Conservation (phyloP, 2,329 filamentous ascomycete genomes). For the Phaeosphaeria sp. region DNA sequence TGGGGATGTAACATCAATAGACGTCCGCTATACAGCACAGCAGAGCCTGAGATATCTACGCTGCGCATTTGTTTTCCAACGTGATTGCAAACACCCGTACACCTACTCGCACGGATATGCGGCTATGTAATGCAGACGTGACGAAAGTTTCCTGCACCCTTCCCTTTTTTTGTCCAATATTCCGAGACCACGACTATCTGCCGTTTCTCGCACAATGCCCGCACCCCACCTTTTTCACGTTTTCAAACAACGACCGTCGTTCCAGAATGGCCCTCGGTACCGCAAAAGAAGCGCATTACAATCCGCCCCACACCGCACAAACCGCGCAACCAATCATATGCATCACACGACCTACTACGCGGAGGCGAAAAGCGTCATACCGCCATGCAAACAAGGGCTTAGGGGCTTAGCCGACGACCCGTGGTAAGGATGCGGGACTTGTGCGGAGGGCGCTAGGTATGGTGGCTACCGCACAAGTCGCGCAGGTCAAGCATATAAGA, state of each 20-base stretch:
- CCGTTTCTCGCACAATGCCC: neutral
- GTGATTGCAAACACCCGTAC: neutral
- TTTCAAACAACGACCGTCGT: neutral
- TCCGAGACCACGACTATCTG: neutral
- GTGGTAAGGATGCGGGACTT: neutral
- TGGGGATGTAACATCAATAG: neutral
- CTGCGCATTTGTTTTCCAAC: neutral
- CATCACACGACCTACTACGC: neutral
- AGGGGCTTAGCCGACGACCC: neutral
- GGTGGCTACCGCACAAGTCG: conserved; percentile 22
- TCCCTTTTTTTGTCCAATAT: neutral
- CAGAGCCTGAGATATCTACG: neutral
- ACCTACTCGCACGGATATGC: neutral
- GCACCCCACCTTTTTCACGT: neutral
- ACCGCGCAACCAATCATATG: neutral
- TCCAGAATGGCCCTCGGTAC: neutral
- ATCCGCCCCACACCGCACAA: conserved; percentile 7
- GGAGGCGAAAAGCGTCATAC: neutral
- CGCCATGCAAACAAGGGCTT: neutral
- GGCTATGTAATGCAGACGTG: neutral
- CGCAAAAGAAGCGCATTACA: conserved; percentile 18
- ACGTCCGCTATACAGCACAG: neutral
- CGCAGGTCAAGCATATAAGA: conserved; percentile 25
- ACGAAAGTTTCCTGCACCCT: neutral
- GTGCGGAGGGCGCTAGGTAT: neutral